phyloP scores from a whole-genome alignment of 2,329 filamentous ascomycete species.

The Talaromyces verruculosus region DNA sequence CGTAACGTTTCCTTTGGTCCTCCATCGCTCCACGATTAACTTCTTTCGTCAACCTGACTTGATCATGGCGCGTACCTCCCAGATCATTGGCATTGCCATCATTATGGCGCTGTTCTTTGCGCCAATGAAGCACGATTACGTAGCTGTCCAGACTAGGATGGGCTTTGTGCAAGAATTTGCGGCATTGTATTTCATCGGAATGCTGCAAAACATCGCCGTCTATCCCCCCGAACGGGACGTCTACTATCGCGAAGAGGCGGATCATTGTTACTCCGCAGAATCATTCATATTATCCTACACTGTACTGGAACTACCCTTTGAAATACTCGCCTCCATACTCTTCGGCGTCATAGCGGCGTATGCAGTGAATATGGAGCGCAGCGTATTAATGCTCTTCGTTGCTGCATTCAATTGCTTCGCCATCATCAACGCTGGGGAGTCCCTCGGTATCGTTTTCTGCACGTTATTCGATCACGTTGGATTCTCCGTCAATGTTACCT shows the following conservation, averaged over 20 bases:
- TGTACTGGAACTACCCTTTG: conserved; percentile 69
- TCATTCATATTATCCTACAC: conserved; percentile 72
- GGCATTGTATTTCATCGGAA: conserved; percentile 53
- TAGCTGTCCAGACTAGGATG: conserved; percentile 68
- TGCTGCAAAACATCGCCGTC: conserved; percentile 75
- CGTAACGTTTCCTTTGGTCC: conserved; percentile 65
- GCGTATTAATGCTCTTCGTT: conserved; percentile 65
- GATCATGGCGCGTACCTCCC: conserved; percentile 64
- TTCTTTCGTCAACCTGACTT: conserved; percentile 65
- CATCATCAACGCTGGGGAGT: conserved; percentile 72
- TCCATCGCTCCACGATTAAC: conserved; percentile 68
- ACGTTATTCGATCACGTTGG: conserved; percentile 72
- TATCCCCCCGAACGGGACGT: conserved; percentile 72
- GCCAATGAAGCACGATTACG: conserved; percentile 67
- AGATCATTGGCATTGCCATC: conserved; percentile 63
- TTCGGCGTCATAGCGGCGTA: conserved; percentile 66
- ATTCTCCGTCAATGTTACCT: conserved; percentile 72
- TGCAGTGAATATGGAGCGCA: conserved; percentile 64
- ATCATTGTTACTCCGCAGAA: conserved; percentile 69
- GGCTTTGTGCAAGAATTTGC: conserved; percentile 72
- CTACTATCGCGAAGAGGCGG: conserved; percentile 74
- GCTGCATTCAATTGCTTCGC: conserved; percentile 69
- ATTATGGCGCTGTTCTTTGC: conserved; percentile 70
- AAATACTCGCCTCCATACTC: conserved; percentile 63
- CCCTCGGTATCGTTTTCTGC: conserved; percentile 76